Evolutionary conservation across 2,329 filamentous ascomycete species (phyloP).

Genomic region (Phyllosticta capitalensis): DNA sequence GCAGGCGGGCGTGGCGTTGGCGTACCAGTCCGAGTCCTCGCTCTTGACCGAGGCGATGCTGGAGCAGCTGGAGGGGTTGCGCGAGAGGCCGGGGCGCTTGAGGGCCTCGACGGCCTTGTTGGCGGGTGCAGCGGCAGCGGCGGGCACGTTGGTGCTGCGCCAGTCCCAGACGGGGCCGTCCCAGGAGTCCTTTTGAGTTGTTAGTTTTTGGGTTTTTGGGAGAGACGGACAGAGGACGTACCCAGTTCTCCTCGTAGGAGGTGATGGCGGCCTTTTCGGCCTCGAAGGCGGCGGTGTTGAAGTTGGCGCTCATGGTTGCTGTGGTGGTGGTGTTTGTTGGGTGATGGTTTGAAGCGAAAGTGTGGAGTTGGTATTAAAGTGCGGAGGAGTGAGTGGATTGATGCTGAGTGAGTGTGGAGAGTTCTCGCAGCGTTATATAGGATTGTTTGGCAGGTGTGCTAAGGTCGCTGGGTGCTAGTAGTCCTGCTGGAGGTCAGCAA

Average conservation of each 20-base stretch:
- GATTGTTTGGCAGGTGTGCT: not conserved
- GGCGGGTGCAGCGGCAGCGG: not conserved
- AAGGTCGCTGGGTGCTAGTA: not conserved
- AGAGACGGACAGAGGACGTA: not conserved
- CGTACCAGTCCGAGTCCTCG: slow-evolving; percentile 3
- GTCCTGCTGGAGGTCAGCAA: too few species aligned
- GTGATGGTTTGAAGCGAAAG: not conserved
- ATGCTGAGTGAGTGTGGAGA: slow-evolving; percentile 70
- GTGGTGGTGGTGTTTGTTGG: not conserved
- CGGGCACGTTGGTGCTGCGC: slow-evolving; percentile 10
- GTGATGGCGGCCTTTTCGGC: slow-evolving; percentile 16
- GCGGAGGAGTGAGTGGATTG: slow-evolving; percentile 40
- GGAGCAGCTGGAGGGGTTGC: slow-evolving; percentile 7
- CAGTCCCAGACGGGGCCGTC: slow-evolving; percentile 11
- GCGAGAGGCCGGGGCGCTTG: slow-evolving; percentile 8
- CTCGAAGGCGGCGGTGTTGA: slow-evolving; percentile 16
- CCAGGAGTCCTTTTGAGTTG: not conserved
- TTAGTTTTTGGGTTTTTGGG: not conserved
- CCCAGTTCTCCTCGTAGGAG: slow-evolving; percentile 17
- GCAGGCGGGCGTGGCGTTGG: slow-evolving; percentile 7
- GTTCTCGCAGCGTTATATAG: slow-evolving; percentile 45
- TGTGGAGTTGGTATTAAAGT: not conserved
- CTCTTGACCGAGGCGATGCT: slow-evolving; percentile 4
- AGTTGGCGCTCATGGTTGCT: slow-evolving; percentile 11
- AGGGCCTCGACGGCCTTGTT: slow-evolving; percentile 5